Base-by-base conservation (phyloP, 768 basidiomycete species). In the Kwoniella pini region DNA sequence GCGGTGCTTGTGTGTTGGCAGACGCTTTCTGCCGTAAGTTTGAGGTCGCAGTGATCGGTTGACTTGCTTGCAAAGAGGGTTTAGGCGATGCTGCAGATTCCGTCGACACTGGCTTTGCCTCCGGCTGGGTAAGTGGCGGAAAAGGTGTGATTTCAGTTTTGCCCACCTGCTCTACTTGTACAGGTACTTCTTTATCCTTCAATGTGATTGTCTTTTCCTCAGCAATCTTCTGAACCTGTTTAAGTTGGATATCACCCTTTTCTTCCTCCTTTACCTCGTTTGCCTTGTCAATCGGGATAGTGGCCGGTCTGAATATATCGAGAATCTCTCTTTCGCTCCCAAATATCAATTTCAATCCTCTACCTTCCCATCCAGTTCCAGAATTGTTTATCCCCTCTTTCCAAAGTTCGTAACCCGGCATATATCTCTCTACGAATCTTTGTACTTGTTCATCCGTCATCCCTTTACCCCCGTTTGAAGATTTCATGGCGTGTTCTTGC, bases 371-470 rank as follows among this genome's bases (percentile, higher is more conserved):
- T 1, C 61, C 50, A 19, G 54, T 59, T 0, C 46, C 54, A 12
- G 39, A 59, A 9, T 53, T 59, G 51, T 57, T 55, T n/a, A 88
- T 80, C 11, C 87, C 85, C 21, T 85, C 84, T 3, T 83, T 85
- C 74, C 90, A 97, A 74, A 95, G 88, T 61, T 95, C 86, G 72
- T 96, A 97, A 1, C 90, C 91, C 0, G 94, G 94, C 68, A 97
- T 92, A 77, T 96, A 97, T 7, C 94, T 86, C 78, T 92, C 89
- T 9, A 94, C 86, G 74, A 95, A 95, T 36, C 27, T 74, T 67
- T 86, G 86, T 65, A 87, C 85, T 82, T 95, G 79, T 6, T 83
- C 85, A 70, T 95, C 92, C 0, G 87, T 82, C 95, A 98, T 97
- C 2, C 95, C 94, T 30, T 81, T 81, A 3, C 92, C 92, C 36